A percentile compares a stretch with the other conserved stretches of the same genome.
Conservation (phyloP, 176 grass and related monocot species). For the Olyra latifolia region DNA sequence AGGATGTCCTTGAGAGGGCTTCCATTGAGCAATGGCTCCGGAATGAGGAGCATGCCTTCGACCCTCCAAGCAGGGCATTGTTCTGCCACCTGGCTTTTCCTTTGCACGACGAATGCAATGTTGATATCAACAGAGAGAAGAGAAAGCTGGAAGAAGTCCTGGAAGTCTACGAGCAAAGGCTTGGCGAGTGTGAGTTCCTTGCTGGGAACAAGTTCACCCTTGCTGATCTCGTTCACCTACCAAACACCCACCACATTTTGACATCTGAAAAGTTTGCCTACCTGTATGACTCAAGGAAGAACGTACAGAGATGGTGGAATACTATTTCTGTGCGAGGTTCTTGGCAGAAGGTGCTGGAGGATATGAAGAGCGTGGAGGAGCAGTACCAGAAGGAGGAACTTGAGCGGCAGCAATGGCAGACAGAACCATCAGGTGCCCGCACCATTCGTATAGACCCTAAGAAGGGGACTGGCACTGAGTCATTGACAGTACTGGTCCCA, state of each 20-base stretch:
- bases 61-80: constrained; percentile 73
- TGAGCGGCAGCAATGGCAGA: constrained; percentile 20
- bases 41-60: constrained; percentile 84
- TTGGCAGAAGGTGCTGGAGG: constrained; percentile 58
- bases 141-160: constrained; percentile 68
- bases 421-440: neutral
- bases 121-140: constrained; percentile 30
- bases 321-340: constrained; percentile 46
- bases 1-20: constrained; percentile 83
- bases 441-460: constrained; percentile 28
- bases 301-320: constrained; percentile 84
- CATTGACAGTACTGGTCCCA: constrained; percentile 21
- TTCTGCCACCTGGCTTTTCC: constrained; percentile 78
- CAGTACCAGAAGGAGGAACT: constrained; percentile 34
- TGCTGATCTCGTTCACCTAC: constrained; percentile 78
- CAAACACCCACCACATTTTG: constrained; percentile 54
- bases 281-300: constrained; percentile 78
- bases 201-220: constrained; percentile 81
- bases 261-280: constrained; percentile 44
- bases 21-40: constrained; percentile 97
- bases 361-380: constrained; percentile 43
- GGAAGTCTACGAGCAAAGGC: constrained; percentile 76
- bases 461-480: constrained; percentile 13
- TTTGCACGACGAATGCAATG: constrained; percentile 12
- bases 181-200: constrained; percentile 59